Base-by-base conservation (phyloP, 1,284 basidiomycete genomes). In the Fomitopsis palustris region DNA sequence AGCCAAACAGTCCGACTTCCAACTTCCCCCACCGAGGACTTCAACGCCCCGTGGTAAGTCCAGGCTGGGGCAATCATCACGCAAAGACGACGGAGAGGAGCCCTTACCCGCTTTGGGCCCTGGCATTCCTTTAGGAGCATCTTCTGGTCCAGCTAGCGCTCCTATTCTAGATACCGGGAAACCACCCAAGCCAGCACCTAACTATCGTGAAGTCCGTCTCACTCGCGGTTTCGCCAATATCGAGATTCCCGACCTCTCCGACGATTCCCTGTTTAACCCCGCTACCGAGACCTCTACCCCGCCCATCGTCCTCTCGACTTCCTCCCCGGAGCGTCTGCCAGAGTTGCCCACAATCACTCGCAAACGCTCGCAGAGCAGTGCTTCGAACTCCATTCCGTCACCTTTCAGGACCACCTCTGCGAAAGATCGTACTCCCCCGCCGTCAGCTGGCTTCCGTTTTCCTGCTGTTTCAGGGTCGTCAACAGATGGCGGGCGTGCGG, bases 1-100 rank as follows among this genome's bases (percentile, higher is more conserved):
- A 21, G 74, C 81, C 1, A 82, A 79, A 63, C 81, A 80, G 55
- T 74, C 76, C 19, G 77, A 78, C 53, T 87, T 87, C 60, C 79
- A 80, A 1, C 85, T 87, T 59, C 84, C 85, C 19, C 45, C 42
- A 38, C 75, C 76, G 1, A 70, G 75, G 23, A 64, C 76, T 3
- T 68, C 70, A 2, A 68, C 74, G 23, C 68, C 73, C 21, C 71
- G 73, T 35, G 61, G 64, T 6, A 73, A 71, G 58, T 71, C 72
- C 4, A 75, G 74, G 55, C 58, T 72, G 38, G 65, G 67, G 4
- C 38, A 53, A 70, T 65, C 41, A 23, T 59, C 55, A 23, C 61
- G 69, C 14, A 62, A 63, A 37, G 62, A 59, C n/a, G 61, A 69
- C 55, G 53, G 56, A 29, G 61, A 53, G 5, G 68, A 67, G 25